Percentiles rank a stretch among this genome's conserved stretches.
These are phyloP conservation scores for Yarrowia hollandica DNA, from an alignment of 805 yeast genomes.

Conservation along the genomic window DNA sequence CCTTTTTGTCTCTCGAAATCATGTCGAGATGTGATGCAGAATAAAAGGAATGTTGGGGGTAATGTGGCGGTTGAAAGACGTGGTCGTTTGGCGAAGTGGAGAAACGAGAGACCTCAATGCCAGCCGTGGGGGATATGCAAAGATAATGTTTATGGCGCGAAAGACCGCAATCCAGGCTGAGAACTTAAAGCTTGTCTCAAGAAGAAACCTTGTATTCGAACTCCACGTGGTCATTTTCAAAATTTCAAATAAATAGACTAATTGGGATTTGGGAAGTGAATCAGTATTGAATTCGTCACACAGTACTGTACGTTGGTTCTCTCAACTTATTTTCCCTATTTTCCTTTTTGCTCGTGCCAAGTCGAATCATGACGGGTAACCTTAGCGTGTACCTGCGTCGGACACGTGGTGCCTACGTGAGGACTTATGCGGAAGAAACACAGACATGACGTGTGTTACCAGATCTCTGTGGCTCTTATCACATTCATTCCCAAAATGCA, in stretches of 20 bases:
- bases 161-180: constrained; percentile 28
- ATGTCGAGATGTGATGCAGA: constrained; percentile 18
- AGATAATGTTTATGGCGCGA: constrained; percentile 20
- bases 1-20: constrained; percentile 25
- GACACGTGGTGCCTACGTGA: constrained; percentile 13
- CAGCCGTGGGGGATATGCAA: constrained; percentile 23
- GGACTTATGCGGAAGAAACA: not conserved
- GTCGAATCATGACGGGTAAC: not conserved
- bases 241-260: not conserved
- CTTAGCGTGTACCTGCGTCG: constrained; percentile 17
- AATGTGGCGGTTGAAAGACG: not conserved
- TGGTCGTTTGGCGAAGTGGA: not conserved
- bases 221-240: constrained; percentile 18
- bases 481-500: too few species aligned
- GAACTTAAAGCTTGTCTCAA: constrained; percentile 17
- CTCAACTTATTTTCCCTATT: too few species aligned
- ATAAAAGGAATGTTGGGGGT: not conserved
- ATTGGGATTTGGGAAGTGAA: too few species aligned
- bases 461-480: not conserved
- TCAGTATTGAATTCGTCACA: too few species aligned
- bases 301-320: too few species aligned
- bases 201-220: not conserved
- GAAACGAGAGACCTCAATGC: not conserved
- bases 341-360: too few species aligned
- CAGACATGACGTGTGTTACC: not conserved